Base-by-base conservation (phyloP, 169 alveolate genomes). In the Plasmodium knowlesi region DNA sequence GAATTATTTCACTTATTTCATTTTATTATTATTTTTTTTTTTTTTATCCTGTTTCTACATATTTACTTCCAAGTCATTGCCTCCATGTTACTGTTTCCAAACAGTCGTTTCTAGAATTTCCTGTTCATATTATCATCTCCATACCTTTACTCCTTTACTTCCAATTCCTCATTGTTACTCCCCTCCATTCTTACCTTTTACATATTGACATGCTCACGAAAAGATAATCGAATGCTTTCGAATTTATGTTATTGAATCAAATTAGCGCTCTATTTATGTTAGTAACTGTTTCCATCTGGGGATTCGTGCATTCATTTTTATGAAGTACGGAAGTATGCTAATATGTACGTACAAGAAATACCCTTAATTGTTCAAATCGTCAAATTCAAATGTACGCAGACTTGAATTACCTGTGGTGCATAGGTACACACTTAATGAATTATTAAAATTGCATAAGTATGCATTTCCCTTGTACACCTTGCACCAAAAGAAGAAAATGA, bases 401-500 rank as follows among this genome's bases (percentile, higher is more conserved):
- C n/a, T 43, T 79, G 37, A 25, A 50, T 81, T 50, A 1, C 19
- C 76, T 25, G 67, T 14, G 39, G 19, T 79, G 12, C 32, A 79
- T 61, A 39, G 30, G 54, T 6, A 30, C 30, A 25, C 54, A 37
- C 30, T 30, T 39, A 43, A 37, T 10, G 61, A 14, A 50, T 41
- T 5, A 39, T 14, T 79, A 79, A 41, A 25, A 79, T 41, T 79
- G 28, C 39, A 32, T 82, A 71, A 83, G 10, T 70, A 53, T 53
- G 46, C 82, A 12, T 86, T 50, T 74, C 32, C 74, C 25, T 53
- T 39, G 25, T 76, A 25, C 28, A 53, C 30, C 46, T 41, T 43
- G 53, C 71, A 28, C 61, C 84, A 39, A 30, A 84, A 32, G 34
- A 74, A 71, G 80, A 86, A 86, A 86, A 86, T 86, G 93, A 86